These are phyloP conservation scores for Magnolia kwangsiensis DNA, from an alignment of 164 flowering plant species.

Conservation along the genomic window DNA sequence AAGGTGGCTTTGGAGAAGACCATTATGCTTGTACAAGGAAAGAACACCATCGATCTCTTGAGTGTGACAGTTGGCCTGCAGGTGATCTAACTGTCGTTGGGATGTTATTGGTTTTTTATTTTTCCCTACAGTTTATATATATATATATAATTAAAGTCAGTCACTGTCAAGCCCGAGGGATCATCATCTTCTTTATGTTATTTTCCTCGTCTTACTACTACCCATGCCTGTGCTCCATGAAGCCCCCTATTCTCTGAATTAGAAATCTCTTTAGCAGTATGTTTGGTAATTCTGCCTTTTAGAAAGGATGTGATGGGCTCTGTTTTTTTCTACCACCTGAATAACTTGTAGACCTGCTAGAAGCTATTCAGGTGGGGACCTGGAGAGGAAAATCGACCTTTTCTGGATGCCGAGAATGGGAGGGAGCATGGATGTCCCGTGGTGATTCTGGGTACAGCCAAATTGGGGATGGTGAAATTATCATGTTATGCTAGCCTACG, in stretches of 20 bases:
- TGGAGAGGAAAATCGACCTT: too few relatives aligned
- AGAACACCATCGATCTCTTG: conserved; percentile 74
- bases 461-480: too few relatives aligned
- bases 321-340: too few relatives aligned
- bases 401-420: too few relatives aligned
- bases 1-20: conserved; percentile 59
- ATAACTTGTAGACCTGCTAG: too few relatives aligned
- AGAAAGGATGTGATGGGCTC: neutral
- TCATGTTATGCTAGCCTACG: too few relatives aligned
- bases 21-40: conserved; percentile 51
- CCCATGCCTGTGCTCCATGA: neutral
- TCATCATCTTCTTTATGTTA: conserved; percentile 1
- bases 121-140: neutral
- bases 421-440: too few relatives aligned
- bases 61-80: conserved; percentile 94
- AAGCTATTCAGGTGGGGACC: too few relatives aligned
- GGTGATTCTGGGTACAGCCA: too few relatives aligned
- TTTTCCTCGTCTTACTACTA: neutral
- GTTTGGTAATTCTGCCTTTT: neutral
- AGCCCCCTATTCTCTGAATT: neutral
- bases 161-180: neutral
- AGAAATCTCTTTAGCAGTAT: neutral
- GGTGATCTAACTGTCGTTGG: conserved; percentile 32
- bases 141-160: too few relatives aligned
- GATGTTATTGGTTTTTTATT: neutral